phyloP scores from a whole-genome alignment of 1,284 basidiomycete genomes.

The Moesziomyces antarcticus region DNA sequence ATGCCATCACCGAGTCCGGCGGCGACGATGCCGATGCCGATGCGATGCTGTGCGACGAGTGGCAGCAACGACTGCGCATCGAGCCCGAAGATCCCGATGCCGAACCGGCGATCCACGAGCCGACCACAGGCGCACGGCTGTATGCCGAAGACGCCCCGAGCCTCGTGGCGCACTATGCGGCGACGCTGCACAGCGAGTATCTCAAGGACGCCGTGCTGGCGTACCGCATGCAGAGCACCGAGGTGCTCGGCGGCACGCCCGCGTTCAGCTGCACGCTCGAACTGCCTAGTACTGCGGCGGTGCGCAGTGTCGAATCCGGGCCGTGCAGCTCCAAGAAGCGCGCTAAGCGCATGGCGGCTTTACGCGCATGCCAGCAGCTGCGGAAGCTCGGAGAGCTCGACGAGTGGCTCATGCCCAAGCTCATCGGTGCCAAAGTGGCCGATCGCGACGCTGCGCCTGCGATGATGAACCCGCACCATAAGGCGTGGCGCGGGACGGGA shows the following conservation, averaged over 20 bases:
- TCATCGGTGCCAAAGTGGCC: constrained; percentile 1
- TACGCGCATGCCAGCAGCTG: constrained; percentile 40
- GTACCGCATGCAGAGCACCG: constrained; percentile 17
- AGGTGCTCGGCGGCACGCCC: not conserved
- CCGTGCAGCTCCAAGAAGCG: constrained; percentile 31
- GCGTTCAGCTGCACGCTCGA: constrained; percentile 19
- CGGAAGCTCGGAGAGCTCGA: constrained; percentile 44
- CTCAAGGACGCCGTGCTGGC: constrained; percentile 25
- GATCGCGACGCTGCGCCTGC: not conserved
- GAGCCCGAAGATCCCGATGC: constrained; percentile 12
- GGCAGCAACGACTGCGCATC: constrained; percentile 25
- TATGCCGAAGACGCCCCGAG: constrained; percentile 39
- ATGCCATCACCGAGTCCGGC: constrained; percentile 12
- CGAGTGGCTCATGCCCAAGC: constrained; percentile 41
- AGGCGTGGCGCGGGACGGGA: constrained; percentile 22
- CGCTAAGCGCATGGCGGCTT: constrained; percentile 46
- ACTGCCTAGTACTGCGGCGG: constrained; percentile 30
- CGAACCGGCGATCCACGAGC: constrained; percentile 20
- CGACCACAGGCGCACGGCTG: constrained; percentile 41
- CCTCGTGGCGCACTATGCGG: constrained; percentile 41
- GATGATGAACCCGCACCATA: constrained; percentile 24
- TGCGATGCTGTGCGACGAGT: constrained; percentile 8
- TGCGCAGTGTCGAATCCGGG: constrained; percentile 31
- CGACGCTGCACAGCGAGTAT: constrained; percentile 31
- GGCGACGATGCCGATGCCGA: constrained; percentile 17